Base-by-base conservation (phyloP, 2,329 filamentous ascomycete genomes). In the Aureobasidium sp. region DNA sequence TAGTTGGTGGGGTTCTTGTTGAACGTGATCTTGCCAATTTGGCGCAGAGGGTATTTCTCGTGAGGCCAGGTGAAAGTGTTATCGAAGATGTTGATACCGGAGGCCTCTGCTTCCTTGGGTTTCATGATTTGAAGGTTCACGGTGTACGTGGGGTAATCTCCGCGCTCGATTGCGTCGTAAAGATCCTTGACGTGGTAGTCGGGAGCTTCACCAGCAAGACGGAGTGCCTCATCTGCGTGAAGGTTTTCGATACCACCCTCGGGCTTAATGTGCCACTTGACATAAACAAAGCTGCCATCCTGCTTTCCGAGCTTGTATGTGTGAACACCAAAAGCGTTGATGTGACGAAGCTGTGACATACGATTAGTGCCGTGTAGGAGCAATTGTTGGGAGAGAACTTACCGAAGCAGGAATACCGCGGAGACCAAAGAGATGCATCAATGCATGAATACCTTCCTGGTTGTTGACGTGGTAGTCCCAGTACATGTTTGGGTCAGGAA, bases 1-100 rank as follows among this genome's bases (percentile, higher is more conserved):
- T 88, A 89, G 73, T 89, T 88, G 59, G 81, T 73, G 1, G 80
- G 77, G 63, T 83, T 84, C 55, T 73, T 72, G 66, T 82, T 79
- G 11, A 85, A 69, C 0, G 76, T 79, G 65, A 85, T 70, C 48
- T 75, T 75, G 16, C 82, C 82, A 39, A 85, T 73, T 10, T 73
- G 71, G 2, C 74, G 70, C 50, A 82, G 67, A 0, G 81, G 81
- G 63, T 77, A 81, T 29, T 81, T 74, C 32, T 73, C 70, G 42
- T 81, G 76, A 0, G 81, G 78, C 81, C 81, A 83, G 34, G 79
- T 75, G 62, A 83, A 80, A 10, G 82, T 85, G 39, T 79, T 74
- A 66, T 86, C 83, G 66, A 85, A 83, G 49, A 84, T 75, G 61
- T 81, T 78, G 63, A 76, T 75, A 1, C 74, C 71, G 62, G 77